Evolutionary conservation across 441 rosid species (phyloP).

Genomic region (Isatis lusitanica): DNA sequence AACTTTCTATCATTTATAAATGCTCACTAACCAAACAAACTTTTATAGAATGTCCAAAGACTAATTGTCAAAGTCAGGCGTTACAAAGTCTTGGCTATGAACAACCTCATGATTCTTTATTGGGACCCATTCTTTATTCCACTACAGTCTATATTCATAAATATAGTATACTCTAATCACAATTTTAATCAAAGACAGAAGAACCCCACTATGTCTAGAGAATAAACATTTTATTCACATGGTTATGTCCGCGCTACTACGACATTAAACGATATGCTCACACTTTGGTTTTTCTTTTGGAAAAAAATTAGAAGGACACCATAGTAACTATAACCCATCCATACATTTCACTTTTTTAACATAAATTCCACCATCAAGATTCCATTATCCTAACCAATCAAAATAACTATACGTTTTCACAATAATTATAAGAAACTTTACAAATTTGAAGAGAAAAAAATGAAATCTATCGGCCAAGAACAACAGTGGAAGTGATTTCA

Average conservation of each 20-base stretch:
- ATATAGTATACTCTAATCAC: neutral
- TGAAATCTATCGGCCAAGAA: constrained; percentile 33
- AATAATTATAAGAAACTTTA: neutral
- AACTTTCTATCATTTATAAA: neutral
- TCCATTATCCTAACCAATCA: constrained; percentile 7
- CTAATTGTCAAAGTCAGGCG: neutral
- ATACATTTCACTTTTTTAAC: neutral
- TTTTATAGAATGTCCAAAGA: neutral
- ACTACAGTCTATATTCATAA: neutral
- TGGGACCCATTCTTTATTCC: neutral
- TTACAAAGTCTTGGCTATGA: constrained; percentile 8
- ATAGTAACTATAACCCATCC: neutral
- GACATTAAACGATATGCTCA: no score
- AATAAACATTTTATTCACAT: neutral
- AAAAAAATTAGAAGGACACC: neutral
- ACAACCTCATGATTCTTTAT: neutral
- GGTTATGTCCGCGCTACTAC: neutral
- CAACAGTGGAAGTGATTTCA: constrained; percentile 35
- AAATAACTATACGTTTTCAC: neutral
- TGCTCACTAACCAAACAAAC: neutral
- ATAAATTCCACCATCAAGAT: neutral
- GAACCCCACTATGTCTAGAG: neutral
- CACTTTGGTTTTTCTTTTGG: no score
- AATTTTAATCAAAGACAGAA: neutral
- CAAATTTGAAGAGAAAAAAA: neutral